Percentiles rank a stretch among this genome's conserved stretches.
These are phyloP conservation scores for Calonectria henricotiae DNA, from an alignment of 2,329 filamentous ascomycete species.

Conservation along the genomic window DNA sequence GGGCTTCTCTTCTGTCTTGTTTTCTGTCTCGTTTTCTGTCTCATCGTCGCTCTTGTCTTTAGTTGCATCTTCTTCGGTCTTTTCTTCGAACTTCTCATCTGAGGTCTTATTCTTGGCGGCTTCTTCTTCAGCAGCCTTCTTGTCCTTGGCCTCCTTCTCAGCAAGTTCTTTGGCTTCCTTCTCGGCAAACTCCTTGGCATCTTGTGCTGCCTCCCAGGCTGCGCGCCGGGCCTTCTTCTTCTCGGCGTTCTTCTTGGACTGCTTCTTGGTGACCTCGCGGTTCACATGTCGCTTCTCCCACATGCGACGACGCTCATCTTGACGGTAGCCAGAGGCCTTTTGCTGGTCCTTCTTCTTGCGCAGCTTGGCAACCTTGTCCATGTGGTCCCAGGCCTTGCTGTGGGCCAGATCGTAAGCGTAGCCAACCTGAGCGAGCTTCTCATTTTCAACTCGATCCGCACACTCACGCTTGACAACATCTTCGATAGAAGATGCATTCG, in stretches of 20 bases:
- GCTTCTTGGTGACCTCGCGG: conserved; percentile 61
- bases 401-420: conserved; percentile 75
- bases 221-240: conserved; percentile 56
- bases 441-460: conserved; percentile 66
- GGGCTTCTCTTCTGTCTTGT: conserved; percentile 27
- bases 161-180: conserved; percentile 42
- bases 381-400: conserved; percentile 69
- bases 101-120: conserved; percentile 48
- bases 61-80: conserved; percentile 1
- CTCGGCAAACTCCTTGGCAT: conserved; percentile 53
- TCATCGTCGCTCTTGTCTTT: conserved; percentile 33
- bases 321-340: conserved; percentile 66
- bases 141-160: conserved; percentile 33
- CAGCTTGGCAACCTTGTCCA: conserved; percentile 67
- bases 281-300: conserved; percentile 68
- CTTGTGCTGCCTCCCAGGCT: conserved; percentile 52
- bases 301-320: conserved; percentile 64
- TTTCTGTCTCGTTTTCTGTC: neutral
- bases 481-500: conserved; percentile 65
- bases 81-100: conserved; percentile 40
- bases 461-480: conserved; percentile 72
- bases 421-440: conserved; percentile 73
- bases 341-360: conserved; percentile 67
- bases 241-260: conserved; percentile 60
- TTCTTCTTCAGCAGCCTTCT: conserved; percentile 34